Evolutionary conservation across 257 asterid genomes (phyloP).

Genomic region (Salvia rosmarinus): DNA sequence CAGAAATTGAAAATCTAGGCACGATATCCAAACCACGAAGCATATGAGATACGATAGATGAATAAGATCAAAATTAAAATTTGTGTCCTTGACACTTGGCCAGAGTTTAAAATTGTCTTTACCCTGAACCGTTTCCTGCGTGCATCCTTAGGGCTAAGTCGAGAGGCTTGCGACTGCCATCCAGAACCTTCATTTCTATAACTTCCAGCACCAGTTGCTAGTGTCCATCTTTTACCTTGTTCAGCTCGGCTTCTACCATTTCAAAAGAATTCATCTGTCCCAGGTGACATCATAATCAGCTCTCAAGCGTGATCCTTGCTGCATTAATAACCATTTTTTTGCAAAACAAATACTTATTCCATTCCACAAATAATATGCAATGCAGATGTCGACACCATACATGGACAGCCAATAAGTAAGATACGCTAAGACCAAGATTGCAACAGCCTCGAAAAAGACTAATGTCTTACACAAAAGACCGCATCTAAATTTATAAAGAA

Average conservation of each 20-base stretch:
- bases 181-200: constrained; percentile 55
- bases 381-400: neutral
- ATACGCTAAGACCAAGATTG: neutral
- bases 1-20: neutral
- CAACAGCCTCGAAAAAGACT: neutral
- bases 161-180: constrained; percentile 47
- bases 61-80: neutral
- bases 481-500: neutral
- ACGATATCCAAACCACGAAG: neutral
- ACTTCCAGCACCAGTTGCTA: constrained; percentile 44
- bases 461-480: neutral
- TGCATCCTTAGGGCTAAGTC: constrained; percentile 59
- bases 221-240: constrained; percentile 67
- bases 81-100: neutral
- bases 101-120: constrained; percentile 1
- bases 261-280: constrained; percentile 74
- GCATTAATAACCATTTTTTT: constrained; percentile 40
- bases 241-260: constrained; percentile 55
- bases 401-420: neutral
- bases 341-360: constrained; percentile 11
- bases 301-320: constrained; percentile 90
- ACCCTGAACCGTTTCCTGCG: constrained; percentile 85
- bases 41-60: too few species aligned
- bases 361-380: constrained; percentile 11
- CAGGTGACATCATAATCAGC: constrained; percentile 88